These are phyloP conservation scores for Conoideocrella luteorostrata DNA, from an alignment of 2,329 filamentous ascomycete genomes.

Conservation along the genomic window DNA sequence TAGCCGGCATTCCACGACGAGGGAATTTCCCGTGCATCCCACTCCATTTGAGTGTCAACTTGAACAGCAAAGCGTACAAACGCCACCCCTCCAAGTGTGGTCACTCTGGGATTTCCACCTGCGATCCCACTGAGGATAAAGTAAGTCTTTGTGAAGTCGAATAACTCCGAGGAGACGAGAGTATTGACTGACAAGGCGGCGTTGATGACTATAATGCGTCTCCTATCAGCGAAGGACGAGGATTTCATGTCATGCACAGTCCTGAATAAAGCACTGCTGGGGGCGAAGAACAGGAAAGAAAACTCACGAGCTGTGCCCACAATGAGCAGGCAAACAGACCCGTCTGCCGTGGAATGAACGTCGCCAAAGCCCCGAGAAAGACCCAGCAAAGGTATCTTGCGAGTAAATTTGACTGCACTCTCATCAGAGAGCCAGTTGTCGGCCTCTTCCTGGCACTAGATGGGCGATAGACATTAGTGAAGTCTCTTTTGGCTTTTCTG, in stretches of 20 bases:
- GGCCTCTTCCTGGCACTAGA: conserved; percentile 3
- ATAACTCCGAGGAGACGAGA: conserved; percentile 5
- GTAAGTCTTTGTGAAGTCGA: conserved; percentile 13
- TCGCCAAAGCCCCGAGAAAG: conserved; percentile 2
- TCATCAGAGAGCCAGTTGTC: conserved; percentile 2
- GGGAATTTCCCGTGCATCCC: conserved; percentile 12
- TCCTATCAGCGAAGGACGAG: not conserved
- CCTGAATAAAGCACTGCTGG: too few relatives aligned
- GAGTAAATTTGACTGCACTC: not conserved
- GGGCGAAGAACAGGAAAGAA: too few relatives aligned
- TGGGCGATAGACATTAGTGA: not conserved
- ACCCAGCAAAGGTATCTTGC: conserved; percentile 4
- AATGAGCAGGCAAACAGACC: conserved; percentile 3
- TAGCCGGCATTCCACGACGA: conserved; percentile 10
- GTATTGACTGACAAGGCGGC: conserved; percentile 11
- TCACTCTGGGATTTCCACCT: conserved; percentile 12
- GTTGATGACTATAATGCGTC: conserved; percentile 12
- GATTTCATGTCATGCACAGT: not conserved
- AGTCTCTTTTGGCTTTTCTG: not conserved
- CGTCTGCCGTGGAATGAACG: not conserved
- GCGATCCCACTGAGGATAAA: conserved; percentile 13
- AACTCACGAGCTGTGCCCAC: conserved; percentile 6
- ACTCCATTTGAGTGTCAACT: conserved; percentile 13
- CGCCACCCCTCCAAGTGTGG: conserved; percentile 11
- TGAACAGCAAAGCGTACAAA: conserved; percentile 12